Conservation (phyloP, 2,329 filamentous ascomycete genomes). For the Cladorrhinum sp. region DNA sequence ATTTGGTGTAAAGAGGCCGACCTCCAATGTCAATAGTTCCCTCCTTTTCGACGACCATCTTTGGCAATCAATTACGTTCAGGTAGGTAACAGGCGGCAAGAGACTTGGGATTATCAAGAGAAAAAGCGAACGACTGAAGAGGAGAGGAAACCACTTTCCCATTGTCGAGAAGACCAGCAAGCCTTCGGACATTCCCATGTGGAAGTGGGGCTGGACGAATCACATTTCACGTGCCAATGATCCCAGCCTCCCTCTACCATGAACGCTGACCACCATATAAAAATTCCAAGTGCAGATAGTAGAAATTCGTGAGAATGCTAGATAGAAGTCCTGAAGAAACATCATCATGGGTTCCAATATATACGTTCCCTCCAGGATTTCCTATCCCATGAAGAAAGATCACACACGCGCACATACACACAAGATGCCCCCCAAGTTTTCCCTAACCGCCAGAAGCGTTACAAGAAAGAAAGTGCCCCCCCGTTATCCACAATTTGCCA, state of each 20-base stretch:
- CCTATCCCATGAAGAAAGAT: neutral
- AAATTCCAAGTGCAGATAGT: too few species aligned
- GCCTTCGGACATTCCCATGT: neutral
- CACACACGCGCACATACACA: neutral
- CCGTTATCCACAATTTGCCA: neutral
- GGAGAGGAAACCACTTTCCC: too few species aligned
- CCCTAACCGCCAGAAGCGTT: neutral
- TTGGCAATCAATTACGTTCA: slow-evolving; percentile 9
- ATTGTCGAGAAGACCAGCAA: neutral
- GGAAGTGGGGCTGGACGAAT: neutral
- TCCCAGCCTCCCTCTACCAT: neutral
- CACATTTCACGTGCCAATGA: neutral
- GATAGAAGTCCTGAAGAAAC: neutral
- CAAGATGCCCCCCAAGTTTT: neutral
- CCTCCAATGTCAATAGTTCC: slow-evolving; percentile 47
- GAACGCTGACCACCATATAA: too few species aligned
- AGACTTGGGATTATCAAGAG: too few species aligned
- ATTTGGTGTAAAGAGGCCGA: slow-evolving; percentile 53
- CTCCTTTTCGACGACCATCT: slow-evolving; percentile 45
- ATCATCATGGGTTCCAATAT: neutral
- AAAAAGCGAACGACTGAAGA: too few species aligned
- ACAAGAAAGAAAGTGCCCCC: neutral
- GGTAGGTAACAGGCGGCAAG: slow-evolving; percentile 9
- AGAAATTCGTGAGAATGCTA: neutral
- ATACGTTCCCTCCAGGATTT: neutral